phyloP scores from a whole-genome alignment of 805 yeast genomes.

The Candida xiaguanensis region DNA sequence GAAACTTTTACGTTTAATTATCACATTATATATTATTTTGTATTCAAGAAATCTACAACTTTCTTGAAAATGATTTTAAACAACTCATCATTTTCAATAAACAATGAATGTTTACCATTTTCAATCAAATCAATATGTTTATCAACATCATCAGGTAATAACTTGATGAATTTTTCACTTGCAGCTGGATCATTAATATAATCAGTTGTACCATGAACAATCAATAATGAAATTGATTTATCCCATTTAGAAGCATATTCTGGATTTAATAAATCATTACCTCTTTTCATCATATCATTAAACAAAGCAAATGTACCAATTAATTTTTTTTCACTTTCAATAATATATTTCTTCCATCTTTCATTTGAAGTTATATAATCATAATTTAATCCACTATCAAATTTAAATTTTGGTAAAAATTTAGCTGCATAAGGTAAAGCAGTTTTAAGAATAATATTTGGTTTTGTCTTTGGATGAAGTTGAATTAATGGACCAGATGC shows the following conservation, averaged over 20 bases:
- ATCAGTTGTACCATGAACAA: conserved; percentile 65
- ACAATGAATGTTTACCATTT: conserved; percentile 43
- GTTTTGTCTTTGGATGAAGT: conserved; percentile 56
- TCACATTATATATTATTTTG: too few relatives aligned
- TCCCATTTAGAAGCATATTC: conserved; percentile 33
- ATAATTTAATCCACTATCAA: conserved; percentile 53
- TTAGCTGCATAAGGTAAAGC: conserved; percentile 37
- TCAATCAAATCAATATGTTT: conserved; percentile 21
- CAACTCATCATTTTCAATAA: conserved; percentile 43
- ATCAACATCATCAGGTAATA: conserved; percentile 30
- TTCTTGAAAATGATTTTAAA: conserved; percentile 31
- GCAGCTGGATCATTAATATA: conserved; percentile 53
- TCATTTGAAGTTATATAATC: conserved; percentile 53
- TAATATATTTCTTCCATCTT: conserved; percentile 44
- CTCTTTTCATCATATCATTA: conserved; percentile 60
- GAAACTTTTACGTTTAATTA: too few relatives aligned
- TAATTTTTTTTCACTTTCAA: conserved; percentile 32
- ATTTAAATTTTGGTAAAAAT: conserved; percentile 44
- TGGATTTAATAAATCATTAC: conserved; percentile 45
- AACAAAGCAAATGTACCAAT: conserved; percentile 56
- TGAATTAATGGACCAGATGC: conserved; percentile 58
- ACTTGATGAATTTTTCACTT: conserved; percentile 38
- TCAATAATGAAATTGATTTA: conserved; percentile 44
- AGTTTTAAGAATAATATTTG: conserved; percentile 41
- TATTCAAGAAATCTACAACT: conserved; percentile 34